phyloP scores from a whole-genome alignment of 2,329 filamentous ascomycete genomes.

The Cladobotryum mycophilum region DNA sequence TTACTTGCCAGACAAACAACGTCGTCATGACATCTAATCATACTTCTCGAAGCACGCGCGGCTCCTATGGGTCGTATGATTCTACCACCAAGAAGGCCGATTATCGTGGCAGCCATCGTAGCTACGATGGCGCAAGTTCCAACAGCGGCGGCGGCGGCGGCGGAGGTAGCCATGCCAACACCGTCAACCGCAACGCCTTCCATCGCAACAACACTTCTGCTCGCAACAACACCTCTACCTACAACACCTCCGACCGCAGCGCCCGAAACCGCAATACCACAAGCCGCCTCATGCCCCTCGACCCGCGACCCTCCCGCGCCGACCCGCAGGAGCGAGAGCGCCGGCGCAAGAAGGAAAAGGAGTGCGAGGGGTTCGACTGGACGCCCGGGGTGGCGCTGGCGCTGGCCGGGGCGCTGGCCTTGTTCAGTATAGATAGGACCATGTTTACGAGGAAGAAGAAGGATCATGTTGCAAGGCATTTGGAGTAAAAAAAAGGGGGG shows the following conservation, averaged over 20 bases:
- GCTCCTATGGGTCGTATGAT: no score
- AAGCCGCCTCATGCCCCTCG: background rate
- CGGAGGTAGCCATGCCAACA: background rate
- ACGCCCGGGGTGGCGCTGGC: constrained; percentile 7
- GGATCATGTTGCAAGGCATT: background rate
- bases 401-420: constrained; percentile 9
- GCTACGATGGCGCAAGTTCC: background rate
- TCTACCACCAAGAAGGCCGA: no score
- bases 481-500: no score
- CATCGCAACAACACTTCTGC: background rate
- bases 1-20: no score
- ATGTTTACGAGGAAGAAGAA: constrained; percentile 7
- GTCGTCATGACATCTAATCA: no score
- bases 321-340: constrained; percentile 4
- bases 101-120: background rate
- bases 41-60: no score
- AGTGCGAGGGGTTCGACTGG: constrained; percentile 11
- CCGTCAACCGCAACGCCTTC: no score
- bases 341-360: constrained; percentile 7
- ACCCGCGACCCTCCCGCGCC: constrained; percentile 5
- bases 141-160: background rate
- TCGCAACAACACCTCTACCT: background rate
- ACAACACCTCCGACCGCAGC: background rate
- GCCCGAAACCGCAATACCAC: background rate
- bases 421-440: constrained; percentile 11